Base-by-base conservation (phyloP, 176 grass and related monocot genomes). In the Tuctoria greenei region DNA sequence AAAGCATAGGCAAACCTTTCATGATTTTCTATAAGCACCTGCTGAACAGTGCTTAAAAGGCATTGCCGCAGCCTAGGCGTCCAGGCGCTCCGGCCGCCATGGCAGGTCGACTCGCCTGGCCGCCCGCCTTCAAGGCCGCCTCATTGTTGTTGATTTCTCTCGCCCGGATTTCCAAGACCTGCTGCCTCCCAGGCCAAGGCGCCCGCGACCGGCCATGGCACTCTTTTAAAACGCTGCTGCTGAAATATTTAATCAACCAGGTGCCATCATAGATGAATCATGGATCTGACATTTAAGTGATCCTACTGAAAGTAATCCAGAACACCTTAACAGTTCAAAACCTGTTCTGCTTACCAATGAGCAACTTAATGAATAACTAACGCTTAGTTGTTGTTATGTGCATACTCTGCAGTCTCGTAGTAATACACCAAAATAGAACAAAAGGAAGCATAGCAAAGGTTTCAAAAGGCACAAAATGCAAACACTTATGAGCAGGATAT, bases 351-450 rank as follows among this genome's bases (percentile, higher is more conserved):
- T 21, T 62, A 62, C 11, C 41, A 35, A 75, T 62, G 40, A 21
- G 5, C 9, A 75, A 4, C 1, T 45, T 63, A 62, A 21, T 47
- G 26, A 39, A 46, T 31, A 61, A 56, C 3, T 59, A 15, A 54
- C 2, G 52, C 52, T 56, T 23, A 23, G 52, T 56, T 23, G 8
- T 23, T 56, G 18, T 21, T 55, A 0, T 21, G 38, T 28, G 43
- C 24, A 17, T 13, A 75, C 25, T 26, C 39, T 27, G 56, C 7
- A 45, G 17, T 76, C n/a, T 62, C 65, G 70, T 35, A 62, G 58
- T 40, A 67, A 52, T 86, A 63, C 1, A 72, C 21, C 61, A 79
- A 74, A 18, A 81, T 25, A 62, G 34, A 75, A 35, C 15, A 25
- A 26, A 81, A 70, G 58, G 41, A 57, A 66, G 16, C n/a, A 58